Evolutionary conservation across 257 asterid species (phyloP).

Genomic region (Haberlea rhodopensis): DNA sequence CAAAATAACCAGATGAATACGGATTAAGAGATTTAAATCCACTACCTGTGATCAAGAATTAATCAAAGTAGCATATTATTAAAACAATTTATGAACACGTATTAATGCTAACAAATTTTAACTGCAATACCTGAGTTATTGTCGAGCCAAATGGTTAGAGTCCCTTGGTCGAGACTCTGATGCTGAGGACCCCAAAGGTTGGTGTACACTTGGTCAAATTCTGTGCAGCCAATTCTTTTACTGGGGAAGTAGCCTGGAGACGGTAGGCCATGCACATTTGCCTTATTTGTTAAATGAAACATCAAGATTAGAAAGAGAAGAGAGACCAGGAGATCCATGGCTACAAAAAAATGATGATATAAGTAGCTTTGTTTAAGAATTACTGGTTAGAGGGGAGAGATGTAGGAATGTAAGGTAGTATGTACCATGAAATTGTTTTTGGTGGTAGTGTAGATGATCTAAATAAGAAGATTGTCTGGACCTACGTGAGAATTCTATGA

Average conservation of each 20-base stretch:
- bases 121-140: conserved; percentile 53
- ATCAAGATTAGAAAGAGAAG: conserved; percentile 32
- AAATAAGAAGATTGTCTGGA: conserved; percentile 47
- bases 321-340: conserved; percentile 39
- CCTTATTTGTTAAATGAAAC: conserved; percentile 37
- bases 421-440: neutral
- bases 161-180: conserved; percentile 56
- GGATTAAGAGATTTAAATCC: conserved; percentile 68
- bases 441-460: conserved; percentile 27
- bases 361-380: neutral
- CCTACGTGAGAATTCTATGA: conserved; percentile 31
- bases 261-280: conserved; percentile 63
- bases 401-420: conserved; percentile 5
- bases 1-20: conserved; percentile 74
- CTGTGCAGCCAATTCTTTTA: conserved; percentile 43
- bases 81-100: too few relatives aligned
- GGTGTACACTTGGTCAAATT: conserved; percentile 53
- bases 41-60: conserved; percentile 52
- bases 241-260: conserved; percentile 84
- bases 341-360: neutral
- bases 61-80: neutral
- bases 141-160: conserved; percentile 77
- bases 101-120: too few relatives aligned
- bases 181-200: conserved; percentile 91
- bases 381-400: neutral